These are phyloP conservation scores for Aspergillus fijiensis DNA, from an alignment of 2,329 filamentous ascomycete species.

Conservation along the genomic window DNA sequence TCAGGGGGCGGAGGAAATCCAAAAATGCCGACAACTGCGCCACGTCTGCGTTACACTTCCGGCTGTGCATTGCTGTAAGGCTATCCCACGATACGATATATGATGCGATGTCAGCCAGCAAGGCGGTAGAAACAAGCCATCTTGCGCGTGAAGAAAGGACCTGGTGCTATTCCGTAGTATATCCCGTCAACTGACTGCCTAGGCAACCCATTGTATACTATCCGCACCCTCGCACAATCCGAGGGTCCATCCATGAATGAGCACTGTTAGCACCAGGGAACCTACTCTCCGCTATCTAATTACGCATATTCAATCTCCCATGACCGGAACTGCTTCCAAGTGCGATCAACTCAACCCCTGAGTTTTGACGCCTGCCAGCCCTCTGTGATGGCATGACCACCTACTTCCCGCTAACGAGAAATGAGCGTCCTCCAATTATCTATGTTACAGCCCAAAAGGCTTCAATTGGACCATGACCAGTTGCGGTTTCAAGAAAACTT, in stretches of 20 bases:
- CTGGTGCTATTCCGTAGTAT: neutral
- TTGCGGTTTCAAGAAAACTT: too few species aligned
- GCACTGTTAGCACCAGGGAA: neutral
- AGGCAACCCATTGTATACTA: neutral
- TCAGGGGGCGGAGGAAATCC: constrained; percentile 2
- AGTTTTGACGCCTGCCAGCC: neutral
- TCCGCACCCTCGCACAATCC: neutral
- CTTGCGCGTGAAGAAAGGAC: neutral
- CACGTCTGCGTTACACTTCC: constrained; percentile 8
- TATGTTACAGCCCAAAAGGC: too few species aligned
- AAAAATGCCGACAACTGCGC: constrained; percentile 8
- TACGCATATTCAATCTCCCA: neutral
- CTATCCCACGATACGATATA: too few species aligned
- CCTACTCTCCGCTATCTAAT: neutral
- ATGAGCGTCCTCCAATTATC: neutral
- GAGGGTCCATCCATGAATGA: neutral
- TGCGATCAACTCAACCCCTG: neutral
- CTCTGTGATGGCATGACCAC: neutral
- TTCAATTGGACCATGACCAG: too few species aligned
- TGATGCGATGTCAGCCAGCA: too few species aligned
- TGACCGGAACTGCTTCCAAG: neutral
- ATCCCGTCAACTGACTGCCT: neutral
- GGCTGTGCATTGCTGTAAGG: neutral
- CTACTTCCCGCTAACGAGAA: neutral
- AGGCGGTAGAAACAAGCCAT: neutral